Evolutionary conservation across 108 stramenopile genomes (phyloP).

Genomic region (Skeletonema marinoi): DNA sequence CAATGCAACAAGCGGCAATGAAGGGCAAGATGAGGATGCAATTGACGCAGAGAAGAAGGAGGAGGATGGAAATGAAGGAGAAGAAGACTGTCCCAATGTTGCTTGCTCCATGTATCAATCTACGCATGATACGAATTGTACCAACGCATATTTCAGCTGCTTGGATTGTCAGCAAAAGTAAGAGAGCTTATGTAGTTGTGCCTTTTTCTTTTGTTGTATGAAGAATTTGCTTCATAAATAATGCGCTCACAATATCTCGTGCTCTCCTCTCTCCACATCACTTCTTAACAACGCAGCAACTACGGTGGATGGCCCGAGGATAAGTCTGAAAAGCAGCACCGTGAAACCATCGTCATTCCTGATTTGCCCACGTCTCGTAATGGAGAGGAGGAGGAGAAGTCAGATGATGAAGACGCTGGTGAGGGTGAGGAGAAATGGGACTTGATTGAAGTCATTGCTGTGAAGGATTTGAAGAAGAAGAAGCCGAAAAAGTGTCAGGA

Average conservation of each 20-base stretch:
- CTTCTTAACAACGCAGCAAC: not conserved
- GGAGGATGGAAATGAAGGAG: conserved; percentile 49
- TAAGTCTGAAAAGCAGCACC: not conserved
- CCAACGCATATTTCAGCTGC: conserved; percentile 14
- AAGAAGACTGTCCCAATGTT: conserved; percentile 31
- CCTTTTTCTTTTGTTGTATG: not conserved
- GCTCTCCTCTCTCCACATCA: not conserved
- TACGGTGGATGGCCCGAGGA: not conserved
- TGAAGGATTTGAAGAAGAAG: conserved; percentile 1
- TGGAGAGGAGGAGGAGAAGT: not conserved
- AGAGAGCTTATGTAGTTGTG: conserved; percentile 1
- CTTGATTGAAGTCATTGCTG: not conserved
- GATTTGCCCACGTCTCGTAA: not conserved
- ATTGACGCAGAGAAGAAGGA: conserved; percentile 24
- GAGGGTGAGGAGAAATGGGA: not conserved
- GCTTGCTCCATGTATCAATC: conserved; percentile 51
- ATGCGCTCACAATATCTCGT: not conserved
- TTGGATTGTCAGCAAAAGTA: conserved; percentile 31
- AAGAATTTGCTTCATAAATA: too few relatives aligned
- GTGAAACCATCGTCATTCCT: not conserved
- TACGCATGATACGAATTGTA: conserved; percentile 13
- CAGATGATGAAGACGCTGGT: not conserved
- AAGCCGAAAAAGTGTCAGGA: not conserved
- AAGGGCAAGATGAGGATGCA: not conserved
- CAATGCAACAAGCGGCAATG: conserved; percentile 3